Percentiles rank a stretch among this genome's conserved stretches.
These are phyloP conservation scores for Sindora glabra DNA, from an alignment of 306 rosid species.

Conservation along the genomic window DNA sequence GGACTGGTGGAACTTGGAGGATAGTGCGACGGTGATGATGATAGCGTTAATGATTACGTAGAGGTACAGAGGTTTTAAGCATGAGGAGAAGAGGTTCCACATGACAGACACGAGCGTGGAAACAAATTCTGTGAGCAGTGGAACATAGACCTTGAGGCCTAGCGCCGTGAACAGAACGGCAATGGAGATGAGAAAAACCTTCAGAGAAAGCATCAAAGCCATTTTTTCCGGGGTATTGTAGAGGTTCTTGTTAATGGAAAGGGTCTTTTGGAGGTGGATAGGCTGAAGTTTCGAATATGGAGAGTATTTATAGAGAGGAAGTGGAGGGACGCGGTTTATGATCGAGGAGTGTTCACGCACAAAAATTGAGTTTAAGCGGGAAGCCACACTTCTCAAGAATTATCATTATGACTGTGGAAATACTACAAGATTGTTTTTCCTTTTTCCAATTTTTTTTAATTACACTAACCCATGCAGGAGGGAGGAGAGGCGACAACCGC, in stretches of 20 bases:
- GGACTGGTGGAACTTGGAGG: conserved; percentile 38
- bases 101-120: conserved; percentile 20
- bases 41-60: conserved; percentile 59
- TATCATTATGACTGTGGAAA: too few species aligned
- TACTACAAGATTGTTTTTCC: too few species aligned
- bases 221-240: conserved; percentile 7
- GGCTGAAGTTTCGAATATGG: background rate
- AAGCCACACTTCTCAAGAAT: too few species aligned
- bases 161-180: conserved; percentile 37
- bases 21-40: conserved; percentile 61
- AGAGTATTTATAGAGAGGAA: conserved; percentile 18
- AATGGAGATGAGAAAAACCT: conserved; percentile 23
- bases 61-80: conserved; percentile 68
- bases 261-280: background rate
- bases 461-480: too few species aligned
- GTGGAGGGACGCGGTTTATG: background rate
- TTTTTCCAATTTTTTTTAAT: too few species aligned
- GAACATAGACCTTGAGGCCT: conserved; percentile 41
- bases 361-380: too few species aligned
- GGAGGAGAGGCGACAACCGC: too few species aligned
- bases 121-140: conserved; percentile 24
- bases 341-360: too few species aligned
- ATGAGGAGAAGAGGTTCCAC: conserved; percentile 36
- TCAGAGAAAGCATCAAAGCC: conserved; percentile 34
- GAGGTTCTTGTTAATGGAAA: background rate